Evolutionary conservation across 2,329 filamentous ascomycete genomes (phyloP), one percentile per base, ranked within the genome.

Genomic region (Cryphonectria radicalis): DNA sequence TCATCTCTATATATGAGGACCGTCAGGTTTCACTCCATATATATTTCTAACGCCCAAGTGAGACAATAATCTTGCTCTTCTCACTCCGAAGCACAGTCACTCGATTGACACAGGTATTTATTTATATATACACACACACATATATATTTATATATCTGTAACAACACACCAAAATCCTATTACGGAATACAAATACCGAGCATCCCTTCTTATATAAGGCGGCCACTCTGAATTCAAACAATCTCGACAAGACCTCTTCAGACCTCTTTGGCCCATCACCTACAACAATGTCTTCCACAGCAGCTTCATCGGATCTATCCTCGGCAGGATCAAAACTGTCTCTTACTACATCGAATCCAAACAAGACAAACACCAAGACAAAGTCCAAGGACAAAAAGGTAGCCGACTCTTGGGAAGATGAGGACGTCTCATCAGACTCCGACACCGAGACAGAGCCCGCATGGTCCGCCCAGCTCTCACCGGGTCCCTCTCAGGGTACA

Each of bases 401-500:
- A 28, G 88, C 86, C 68, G 92, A 94, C 74, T 93, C 91, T 60
- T 95, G 92, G 92, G 92, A 94, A 81, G 91, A 96, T 76, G 92
- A 92, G 70, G 85, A 87, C 43, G 80, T 85, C 46, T 85, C 82
- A 25, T 81, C 84, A 8, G 81, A 81, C 22, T 82, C 84, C 17
- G 84, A 84, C 70, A 77, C 78, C 28, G 75, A 77, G 77, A 78
- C 62, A 70, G 76, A 60, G 76, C 78, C 35, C 74, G 78, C 76
- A 63, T 74, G 76, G 69, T 75, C 77, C 43, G 71, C 74, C 50
- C 66, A 62, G n/a, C n/a, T 50, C 40, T 70, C 75, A 2, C 74
- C 76, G 35, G 75, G 72, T 10, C 70, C 67, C 10, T 63, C 71
- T 25, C 75, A 72, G 10, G 79, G 78, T 72, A 80, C 76, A 4